Evolutionary conservation across 257 asterid species (phyloP), one percentile per base, ranked within the genome.

Genomic region (Salvia rosmarinus): DNA sequence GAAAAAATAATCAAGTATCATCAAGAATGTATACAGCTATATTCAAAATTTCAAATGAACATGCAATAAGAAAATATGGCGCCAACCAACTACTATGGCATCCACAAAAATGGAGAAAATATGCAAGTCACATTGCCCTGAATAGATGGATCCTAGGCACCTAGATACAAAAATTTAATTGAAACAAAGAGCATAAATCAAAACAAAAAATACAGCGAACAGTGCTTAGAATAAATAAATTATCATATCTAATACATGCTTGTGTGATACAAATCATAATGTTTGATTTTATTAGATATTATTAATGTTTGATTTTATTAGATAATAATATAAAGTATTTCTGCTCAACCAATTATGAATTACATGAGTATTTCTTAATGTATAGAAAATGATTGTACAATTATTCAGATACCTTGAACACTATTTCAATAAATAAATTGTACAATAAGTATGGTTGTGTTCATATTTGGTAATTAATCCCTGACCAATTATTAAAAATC

Each of bases 21-120:
- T 44, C 32, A 39, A 21, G 54, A 59, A 57, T 47, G 40, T 74
- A 28, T 30, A 47, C 54, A 43, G 47, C 59, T 28, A 46, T 44
- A n/a, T n/a, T n/a, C n/a, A n/a, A n/a, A n/a, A n/a, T n/a, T n/a
- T n/a, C n/a, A n/a, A n/a, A n/a, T n/a, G n/a, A n/a, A n/a, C n/a
- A n/a, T n/a, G n/a, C n/a, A 64, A 66, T 19, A 13, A 75, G 51
- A 44, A 61, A 57, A 60, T 55, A 21, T 20, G 30, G 58, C 17
- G 11, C 23, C 40, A 67, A 64, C 58, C 57, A 67, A 69, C 74
- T 19, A 37, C 19, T 64, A 17, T 42, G 55, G 54, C 72, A 71
- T 54, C 73, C 56, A 35, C 35, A 49, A n/a, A 19, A 52, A 70
- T 40, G 57, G 39, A 28, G 17, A 75, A 70, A 52, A 52, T 51